These are phyloP conservation scores for Thalassiosira mediterranea DNA, from an alignment of 352 stramenopile species.

Conservation along the genomic window DNA sequence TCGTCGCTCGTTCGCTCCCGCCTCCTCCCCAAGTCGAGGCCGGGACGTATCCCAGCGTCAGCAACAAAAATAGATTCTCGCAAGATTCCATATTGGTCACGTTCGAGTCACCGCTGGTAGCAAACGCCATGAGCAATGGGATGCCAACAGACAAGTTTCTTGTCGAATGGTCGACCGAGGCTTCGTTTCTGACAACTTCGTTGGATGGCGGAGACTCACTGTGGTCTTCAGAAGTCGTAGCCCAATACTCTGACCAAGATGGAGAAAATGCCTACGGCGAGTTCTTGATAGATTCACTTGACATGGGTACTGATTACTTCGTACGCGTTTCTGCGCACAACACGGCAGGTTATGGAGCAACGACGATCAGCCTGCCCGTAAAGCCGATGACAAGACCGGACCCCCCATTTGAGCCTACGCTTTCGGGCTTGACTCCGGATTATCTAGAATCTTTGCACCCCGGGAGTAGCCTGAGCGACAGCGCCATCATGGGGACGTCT, in stretches of 20 bases:
- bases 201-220: conserved; percentile 22
- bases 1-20: conserved; percentile 65
- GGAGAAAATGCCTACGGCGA: conserved; percentile 67
- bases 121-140: conserved; percentile 62
- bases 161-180: conserved; percentile 89
- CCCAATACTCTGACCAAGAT: conserved; percentile 63
- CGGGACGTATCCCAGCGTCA: conserved; percentile 63
- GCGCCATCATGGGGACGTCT: conserved; percentile 80
- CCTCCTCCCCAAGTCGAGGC: conserved; percentile 47
- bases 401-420: conserved; percentile 85
- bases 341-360: conserved; percentile 88
- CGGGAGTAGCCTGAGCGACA: conserved; percentile 26
- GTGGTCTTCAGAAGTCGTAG: conserved; percentile 64
- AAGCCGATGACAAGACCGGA: conserved; percentile 89
- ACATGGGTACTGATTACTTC: conserved; percentile 89
- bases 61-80: conserved; percentile 67
- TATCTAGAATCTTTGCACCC: conserved; percentile 27
- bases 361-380: conserved; percentile 83
- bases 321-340: conserved; percentile 91
- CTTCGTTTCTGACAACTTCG: conserved; percentile 32
- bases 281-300: conserved; percentile 82
- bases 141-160: conserved; percentile 88
- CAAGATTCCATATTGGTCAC: conserved; percentile 59
- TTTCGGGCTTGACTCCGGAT: conserved; percentile 53
- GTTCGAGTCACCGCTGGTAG: conserved; percentile 50